A percentile compares a stretch with the other conserved stretches of the same genome.
Evolutionary conservation across 768 basidiomycete species (phyloP).

Genomic region (Trametes elegans): DNA sequence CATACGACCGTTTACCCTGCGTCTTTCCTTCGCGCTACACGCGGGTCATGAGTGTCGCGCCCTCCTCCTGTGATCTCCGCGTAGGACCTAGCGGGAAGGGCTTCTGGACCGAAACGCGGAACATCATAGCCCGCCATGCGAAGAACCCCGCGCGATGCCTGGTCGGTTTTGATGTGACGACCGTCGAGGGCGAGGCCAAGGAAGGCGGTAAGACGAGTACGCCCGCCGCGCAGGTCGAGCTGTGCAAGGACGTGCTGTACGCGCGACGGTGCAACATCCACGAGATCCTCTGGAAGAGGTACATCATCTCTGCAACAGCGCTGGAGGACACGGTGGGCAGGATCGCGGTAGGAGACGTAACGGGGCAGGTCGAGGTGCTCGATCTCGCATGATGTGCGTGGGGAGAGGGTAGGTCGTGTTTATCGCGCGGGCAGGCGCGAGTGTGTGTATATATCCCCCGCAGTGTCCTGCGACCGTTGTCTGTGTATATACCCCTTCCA

Average conservation of each 20-base stretch:
- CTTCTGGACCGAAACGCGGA: slow-evolving; percentile 37
- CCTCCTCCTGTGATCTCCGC: slow-evolving; percentile 29
- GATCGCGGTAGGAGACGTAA: slow-evolving; percentile 33
- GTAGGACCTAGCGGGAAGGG: slow-evolving; percentile 34
- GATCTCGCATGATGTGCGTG: slow-evolving; percentile 29
- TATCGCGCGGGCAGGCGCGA: background rate
- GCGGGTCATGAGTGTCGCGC: slow-evolving; percentile 25
- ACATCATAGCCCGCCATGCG: slow-evolving; percentile 27
- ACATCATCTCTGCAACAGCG: slow-evolving; percentile 28
- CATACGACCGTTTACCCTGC: slow-evolving; percentile 24
- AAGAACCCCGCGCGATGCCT: slow-evolving; percentile 33
- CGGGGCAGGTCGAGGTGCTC: slow-evolving; percentile 33
- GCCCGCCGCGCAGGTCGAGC: slow-evolving; percentile 7
- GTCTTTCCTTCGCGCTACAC: slow-evolving; percentile 26
- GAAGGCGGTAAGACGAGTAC: background rate
- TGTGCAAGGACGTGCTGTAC: slow-evolving; percentile 28
- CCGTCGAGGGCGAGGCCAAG: slow-evolving; percentile 5
- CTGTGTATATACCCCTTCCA: background rate
- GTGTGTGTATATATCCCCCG: background rate
- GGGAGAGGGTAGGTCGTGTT: background rate
- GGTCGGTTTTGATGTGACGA: slow-evolving; percentile 30
- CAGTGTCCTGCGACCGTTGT: background rate
- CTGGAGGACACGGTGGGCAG: slow-evolving; percentile 36
- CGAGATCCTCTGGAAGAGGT: slow-evolving; percentile 31
- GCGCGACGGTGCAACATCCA: slow-evolving; percentile 31